Evolutionary conservation across 1,284 basidiomycete genomes (phyloP).

Genomic region (Rhizoctonia solani): DNA sequence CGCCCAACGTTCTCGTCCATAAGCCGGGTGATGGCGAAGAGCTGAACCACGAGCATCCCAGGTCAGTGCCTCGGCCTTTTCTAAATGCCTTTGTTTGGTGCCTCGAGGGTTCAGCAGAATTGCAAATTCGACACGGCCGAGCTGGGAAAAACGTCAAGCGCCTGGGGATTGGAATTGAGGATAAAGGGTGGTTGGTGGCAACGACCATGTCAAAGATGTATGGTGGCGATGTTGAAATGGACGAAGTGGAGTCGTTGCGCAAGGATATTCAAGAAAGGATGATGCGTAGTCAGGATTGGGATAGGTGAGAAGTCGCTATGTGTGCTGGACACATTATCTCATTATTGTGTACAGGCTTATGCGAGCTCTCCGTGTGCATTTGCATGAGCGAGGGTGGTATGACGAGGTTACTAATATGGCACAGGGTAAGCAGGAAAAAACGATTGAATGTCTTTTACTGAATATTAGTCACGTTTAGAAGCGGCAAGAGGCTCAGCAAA

Average conservation of each 20-base stretch:
- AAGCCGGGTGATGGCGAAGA: background rate
- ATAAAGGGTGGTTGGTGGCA: background rate
- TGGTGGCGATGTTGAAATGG: background rate
- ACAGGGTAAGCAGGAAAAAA: background rate
- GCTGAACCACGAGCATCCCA: too few relatives aligned
- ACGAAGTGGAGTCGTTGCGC: constrained; percentile 1
- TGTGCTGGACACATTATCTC: background rate
- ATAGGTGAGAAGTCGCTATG: background rate
- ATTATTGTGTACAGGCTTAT: constrained; percentile 10
- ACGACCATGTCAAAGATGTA: constrained; percentile 17
- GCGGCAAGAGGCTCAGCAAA: constrained; percentile 14
- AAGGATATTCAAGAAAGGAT: constrained; percentile 29
- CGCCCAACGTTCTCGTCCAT: background rate
- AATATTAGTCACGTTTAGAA: constrained; percentile 2
- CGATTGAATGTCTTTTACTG: background rate
- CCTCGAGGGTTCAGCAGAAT: too few relatives aligned
- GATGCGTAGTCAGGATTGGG: constrained; percentile 31
- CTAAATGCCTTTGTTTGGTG: background rate
- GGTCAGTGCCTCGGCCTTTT: background rate
- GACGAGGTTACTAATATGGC: constrained; percentile 23
- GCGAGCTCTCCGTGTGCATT: constrained; percentile 18
- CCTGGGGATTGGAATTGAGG: background rate
- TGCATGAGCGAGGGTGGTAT: constrained; percentile 27
- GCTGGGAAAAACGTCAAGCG: too few relatives aligned
- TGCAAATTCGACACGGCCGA: too few relatives aligned